Percentiles rank a stretch among this genome's conserved stretches.
Evolutionary conservation across 768 basidiomycete species (phyloP).

Genomic region (Fistulinella prunicolor): DNA sequence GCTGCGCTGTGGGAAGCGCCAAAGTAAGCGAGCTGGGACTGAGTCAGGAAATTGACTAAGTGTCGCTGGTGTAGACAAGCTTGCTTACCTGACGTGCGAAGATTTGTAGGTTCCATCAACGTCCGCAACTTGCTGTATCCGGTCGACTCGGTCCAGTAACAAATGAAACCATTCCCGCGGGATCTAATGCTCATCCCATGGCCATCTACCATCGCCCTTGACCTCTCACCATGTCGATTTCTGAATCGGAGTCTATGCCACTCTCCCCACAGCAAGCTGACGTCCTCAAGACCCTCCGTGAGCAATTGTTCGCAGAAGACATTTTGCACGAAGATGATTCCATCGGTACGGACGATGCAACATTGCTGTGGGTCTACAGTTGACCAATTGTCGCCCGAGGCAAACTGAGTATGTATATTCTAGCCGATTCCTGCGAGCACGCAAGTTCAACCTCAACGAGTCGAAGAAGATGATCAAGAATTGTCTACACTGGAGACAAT

Average conservation of each 20-base stretch:
- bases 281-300: conserved; percentile 48
- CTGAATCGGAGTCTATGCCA: conserved; percentile 1
- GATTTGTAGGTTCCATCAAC: too few relatives aligned
- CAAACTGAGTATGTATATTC: conserved; percentile 5
- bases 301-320: conserved; percentile 49
- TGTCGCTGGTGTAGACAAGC: too few relatives aligned
- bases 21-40: too few relatives aligned
- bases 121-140: too few relatives aligned
- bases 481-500: conserved; percentile 67
- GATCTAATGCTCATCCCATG: background rate
- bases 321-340: conserved; percentile 58
- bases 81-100: too few relatives aligned
- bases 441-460: conserved; percentile 57
- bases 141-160: background rate
- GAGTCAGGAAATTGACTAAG: too few relatives aligned
- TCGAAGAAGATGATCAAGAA: conserved; percentile 64
- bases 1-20: too few relatives aligned
- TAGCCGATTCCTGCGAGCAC: conserved; percentile 76
- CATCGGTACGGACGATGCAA: conserved; percentile 58
- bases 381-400: background rate
- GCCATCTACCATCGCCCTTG: background rate
- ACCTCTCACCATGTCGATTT: conserved; percentile 11
- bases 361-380: conserved; percentile 48
- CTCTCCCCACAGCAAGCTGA: conserved; percentile 33
- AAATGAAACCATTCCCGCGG: conserved; percentile 4